phyloP scores from a whole-genome alignment of 1,284 basidiomycete genomes.

The Rhodotorula sp. region DNA sequence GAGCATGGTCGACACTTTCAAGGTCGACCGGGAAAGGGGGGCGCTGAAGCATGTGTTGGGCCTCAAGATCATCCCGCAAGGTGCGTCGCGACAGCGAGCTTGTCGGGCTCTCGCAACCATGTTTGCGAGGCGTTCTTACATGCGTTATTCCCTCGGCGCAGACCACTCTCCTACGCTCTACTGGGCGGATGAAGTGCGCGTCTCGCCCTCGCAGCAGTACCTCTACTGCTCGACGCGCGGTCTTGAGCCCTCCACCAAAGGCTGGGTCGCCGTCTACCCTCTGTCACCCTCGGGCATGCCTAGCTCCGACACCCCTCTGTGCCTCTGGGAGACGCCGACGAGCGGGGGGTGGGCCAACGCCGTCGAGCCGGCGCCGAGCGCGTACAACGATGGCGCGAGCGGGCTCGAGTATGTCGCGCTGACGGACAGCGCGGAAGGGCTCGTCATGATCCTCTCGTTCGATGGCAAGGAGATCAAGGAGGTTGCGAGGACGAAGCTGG shows the following conservation, averaged over 20 bases:
- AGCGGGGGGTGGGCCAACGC: conserved; percentile 55
- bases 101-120: too few species aligned
- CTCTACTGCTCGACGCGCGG: conserved; percentile 52
- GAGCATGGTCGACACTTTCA: conserved; percentile 47
- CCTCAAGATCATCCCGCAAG: conserved; percentile 48
- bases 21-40: conserved; percentile 36
- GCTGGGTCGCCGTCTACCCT: conserved; percentile 50
- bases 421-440: conserved; percentile 51
- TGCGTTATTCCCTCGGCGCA: neutral
- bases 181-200: conserved; percentile 50
- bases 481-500: conserved; percentile 45
- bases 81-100: conserved; percentile 12
- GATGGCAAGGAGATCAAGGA: conserved; percentile 43
- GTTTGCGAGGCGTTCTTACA: neutral
- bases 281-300: conserved; percentile 46
- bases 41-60: conserved; percentile 46
- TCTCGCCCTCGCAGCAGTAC: conserved; percentile 45
- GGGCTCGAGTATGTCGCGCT: conserved; percentile 48
- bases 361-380: conserved; percentile 48
- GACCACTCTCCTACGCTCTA: conserved; percentile 19
- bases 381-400: conserved; percentile 26
- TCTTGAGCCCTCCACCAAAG: conserved; percentile 44
- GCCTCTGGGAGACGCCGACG: conserved; percentile 50
- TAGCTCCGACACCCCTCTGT: conserved; percentile 33
- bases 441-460: conserved; percentile 48